Evolutionary conservation across 345 rosid species (phyloP).

Genomic region (Cardamine resedifolia): DNA sequence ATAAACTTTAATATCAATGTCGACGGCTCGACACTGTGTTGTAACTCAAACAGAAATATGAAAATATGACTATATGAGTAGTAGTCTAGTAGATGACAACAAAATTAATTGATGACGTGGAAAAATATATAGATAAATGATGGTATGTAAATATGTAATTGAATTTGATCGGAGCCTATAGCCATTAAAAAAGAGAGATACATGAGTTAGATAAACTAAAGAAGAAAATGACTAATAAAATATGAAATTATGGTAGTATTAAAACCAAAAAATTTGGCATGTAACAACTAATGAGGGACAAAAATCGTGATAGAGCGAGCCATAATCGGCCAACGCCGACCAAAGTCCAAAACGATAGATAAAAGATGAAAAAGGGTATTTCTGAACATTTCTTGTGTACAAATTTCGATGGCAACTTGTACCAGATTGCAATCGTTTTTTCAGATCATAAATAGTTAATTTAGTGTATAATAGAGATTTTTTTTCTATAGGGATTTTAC

Average conservation of each 20-base stretch:
- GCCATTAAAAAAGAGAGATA: slow-evolving; percentile 24
- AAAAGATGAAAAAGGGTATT: slow-evolving; percentile 42
- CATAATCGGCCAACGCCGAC: slow-evolving; percentile 52
- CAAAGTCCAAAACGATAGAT: slow-evolving; percentile 35
- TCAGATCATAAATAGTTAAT: neutral
- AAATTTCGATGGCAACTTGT: slow-evolving; percentile 39
- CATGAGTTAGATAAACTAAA: neutral
- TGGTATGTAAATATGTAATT: neutral
- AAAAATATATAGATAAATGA: neutral
- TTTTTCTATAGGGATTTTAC: neutral
- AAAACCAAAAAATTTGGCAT: neutral
- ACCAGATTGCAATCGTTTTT: slow-evolving; percentile 32
- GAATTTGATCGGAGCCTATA: slow-evolving; percentile 35
- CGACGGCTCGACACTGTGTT: neutral
- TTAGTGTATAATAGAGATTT: neutral
- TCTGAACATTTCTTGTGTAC: slow-evolving; percentile 16
- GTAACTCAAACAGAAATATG: neutral
- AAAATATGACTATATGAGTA: neutral
- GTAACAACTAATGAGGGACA: neutral
- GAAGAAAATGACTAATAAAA: neutral
- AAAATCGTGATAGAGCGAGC: slow-evolving; percentile 20
- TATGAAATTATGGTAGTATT: neutral
- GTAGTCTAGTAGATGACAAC: neutral
- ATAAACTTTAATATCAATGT: neutral
- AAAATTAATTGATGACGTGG: neutral